Base-by-base conservation (phyloP, 2,329 filamentous ascomycete species). In the Ophiostoma sp. region DNA sequence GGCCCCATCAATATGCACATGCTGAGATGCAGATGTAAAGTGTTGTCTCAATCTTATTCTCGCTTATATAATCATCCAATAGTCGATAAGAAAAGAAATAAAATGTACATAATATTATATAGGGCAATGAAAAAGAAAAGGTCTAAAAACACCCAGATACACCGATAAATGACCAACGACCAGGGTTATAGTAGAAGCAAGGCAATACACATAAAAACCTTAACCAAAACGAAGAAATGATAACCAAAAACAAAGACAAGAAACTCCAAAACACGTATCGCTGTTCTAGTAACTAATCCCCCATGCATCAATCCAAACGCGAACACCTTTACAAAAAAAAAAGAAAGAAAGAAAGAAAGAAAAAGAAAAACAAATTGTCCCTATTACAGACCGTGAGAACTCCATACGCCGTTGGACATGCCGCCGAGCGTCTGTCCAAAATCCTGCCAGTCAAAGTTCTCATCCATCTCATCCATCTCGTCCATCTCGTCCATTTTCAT, bases 401-500 rank as follows among this genome's bases (percentile, higher is more conserved):
- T 71, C 75, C 75, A 76, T 1, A 75, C 73, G 8, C 74, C 76
- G 44, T 77, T 75, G 27, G 73, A 71, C 65, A 75, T 73, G 33
- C 75, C 77, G 33, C 75, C 76, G 54, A 79, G 68, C n/a, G 73
- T 79, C 73, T 79, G 77, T 33, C 78, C 77, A 76, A 79, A 79
- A 54, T 77, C 75, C 71, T 79, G 77, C 78, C 79, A 79, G 73
- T 79, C 77, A 71, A 80, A 79, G 27, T 77, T 75, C 60, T 79
- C 78, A 44, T 79, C 78, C 76, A 80, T 79, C 35, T 77, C 78
- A 33, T 79, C 78, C 76, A 80, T 79, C 20, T 77, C 78, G 39
- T 79, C 78, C 76, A 80, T 79, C 20, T 77, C 78, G 39, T 79
- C 78, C 77, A 80, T 79, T 41, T 76, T 77, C 15, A 79, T 75